Conservation (phyloP, 2,329 filamentous ascomycete species). For the Epichloe scottii region DNA sequence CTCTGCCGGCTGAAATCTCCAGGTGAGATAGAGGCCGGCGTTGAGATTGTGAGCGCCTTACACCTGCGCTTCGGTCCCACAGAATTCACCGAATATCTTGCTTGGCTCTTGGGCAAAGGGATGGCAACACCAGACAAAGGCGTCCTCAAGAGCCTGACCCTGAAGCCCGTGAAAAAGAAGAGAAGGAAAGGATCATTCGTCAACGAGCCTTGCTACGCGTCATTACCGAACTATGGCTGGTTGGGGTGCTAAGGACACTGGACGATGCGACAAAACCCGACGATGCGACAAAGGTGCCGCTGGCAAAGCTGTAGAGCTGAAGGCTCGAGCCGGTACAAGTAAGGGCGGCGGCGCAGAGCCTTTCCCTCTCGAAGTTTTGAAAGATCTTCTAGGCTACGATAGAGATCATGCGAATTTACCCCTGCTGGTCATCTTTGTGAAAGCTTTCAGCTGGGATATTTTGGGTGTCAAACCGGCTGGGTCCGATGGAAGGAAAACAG, state of each 20-base stretch:
- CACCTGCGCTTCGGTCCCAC: slow-evolving; percentile 86
- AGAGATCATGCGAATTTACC: slow-evolving; percentile 85
- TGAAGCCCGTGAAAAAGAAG: slow-evolving; percentile 84
- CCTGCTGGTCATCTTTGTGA: slow-evolving; percentile 87
- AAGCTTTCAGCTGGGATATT: slow-evolving; percentile 92
- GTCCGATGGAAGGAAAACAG: slow-evolving; percentile 68
- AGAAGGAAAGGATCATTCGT: slow-evolving; percentile 80
- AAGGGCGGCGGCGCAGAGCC: slow-evolving; percentile 65
- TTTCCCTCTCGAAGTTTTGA: slow-evolving; percentile 93
- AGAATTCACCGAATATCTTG: slow-evolving; percentile 84
- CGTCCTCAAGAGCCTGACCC: slow-evolving; percentile 63
- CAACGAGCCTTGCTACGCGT: slow-evolving; percentile 80
- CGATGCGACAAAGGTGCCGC: slow-evolving; percentile 47
- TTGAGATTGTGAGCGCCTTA: slow-evolving; percentile 88
- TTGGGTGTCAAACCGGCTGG: slow-evolving; percentile 63
- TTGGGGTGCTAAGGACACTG: slow-evolving; percentile 73
- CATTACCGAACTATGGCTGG: slow-evolving; percentile 92
- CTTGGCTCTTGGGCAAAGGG: slow-evolving; percentile 84
- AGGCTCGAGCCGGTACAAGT: slow-evolving; percentile 37
- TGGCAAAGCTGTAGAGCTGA: slow-evolving; percentile 50
- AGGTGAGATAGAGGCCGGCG: slow-evolving; percentile 80
- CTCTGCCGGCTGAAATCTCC: slow-evolving; percentile 83
- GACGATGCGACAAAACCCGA: slow-evolving; percentile 52
- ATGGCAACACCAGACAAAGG: slow-evolving; percentile 84
- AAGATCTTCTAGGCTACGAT: slow-evolving; percentile 89